Percentiles rank a stretch among this genome's conserved stretches.
Conservation (phyloP, 176 grass and related monocot species). For the Calamus simplicifolius region DNA sequence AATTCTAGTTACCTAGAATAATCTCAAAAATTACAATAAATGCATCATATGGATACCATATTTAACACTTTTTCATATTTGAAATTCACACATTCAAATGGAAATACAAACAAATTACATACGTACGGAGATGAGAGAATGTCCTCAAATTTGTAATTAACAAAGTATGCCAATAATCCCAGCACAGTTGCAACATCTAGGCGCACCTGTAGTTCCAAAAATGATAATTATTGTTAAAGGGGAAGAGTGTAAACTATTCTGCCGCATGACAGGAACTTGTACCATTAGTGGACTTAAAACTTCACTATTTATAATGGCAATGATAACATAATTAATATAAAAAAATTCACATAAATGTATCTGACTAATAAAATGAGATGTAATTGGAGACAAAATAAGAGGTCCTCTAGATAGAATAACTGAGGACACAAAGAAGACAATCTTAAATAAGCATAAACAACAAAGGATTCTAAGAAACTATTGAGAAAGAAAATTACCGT, state of each 20-base stretch:
- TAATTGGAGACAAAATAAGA: too few relatives aligned
- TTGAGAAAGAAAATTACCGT: slow-evolving; percentile 48
- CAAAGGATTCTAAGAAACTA: neutral
- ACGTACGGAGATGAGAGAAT: slow-evolving; percentile 95
- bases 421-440: neutral
- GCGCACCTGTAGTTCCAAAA: slow-evolving; percentile 49
- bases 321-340: too few relatives aligned
- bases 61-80: neutral
- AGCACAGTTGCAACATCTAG: slow-evolving; percentile 70
- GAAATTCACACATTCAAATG: neutral
- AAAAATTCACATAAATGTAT: too few relatives aligned
- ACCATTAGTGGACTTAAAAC: too few relatives aligned
- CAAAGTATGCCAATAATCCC: slow-evolving; percentile 70
- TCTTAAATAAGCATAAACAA: neutral
- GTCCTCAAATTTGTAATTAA: slow-evolving; percentile 96
- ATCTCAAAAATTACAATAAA: too few relatives aligned
- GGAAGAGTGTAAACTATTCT: too few relatives aligned
- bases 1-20: too few relatives aligned
- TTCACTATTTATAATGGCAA: too few relatives aligned
- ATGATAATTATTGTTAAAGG: neutral
- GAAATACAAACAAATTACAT: slow-evolving; percentile 36
- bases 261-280: too few relatives aligned
- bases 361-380: too few relatives aligned
- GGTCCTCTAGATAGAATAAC: too few relatives aligned
- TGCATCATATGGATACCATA: too few relatives aligned